phyloP scores from a whole-genome alignment of 306 rosid species.

The Ceratonia siliqua region DNA sequence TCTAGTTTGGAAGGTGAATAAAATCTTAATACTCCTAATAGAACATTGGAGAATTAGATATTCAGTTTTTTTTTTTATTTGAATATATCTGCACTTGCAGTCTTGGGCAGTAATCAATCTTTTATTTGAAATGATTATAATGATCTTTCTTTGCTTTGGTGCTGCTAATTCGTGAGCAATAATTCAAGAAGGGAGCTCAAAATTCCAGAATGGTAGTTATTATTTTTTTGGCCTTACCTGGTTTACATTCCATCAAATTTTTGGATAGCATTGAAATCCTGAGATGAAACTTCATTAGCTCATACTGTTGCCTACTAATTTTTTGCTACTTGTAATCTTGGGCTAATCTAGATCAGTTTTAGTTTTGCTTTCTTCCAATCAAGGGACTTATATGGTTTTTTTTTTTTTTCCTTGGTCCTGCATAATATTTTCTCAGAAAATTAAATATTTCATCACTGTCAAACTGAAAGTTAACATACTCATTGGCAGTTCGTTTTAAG shows the following conservation, averaged over 20 bases:
- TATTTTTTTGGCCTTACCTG: neutral
- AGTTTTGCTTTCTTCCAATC: neutral
- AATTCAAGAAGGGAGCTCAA: neutral
- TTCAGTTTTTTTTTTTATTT: neutral
- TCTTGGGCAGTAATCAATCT: slow-evolving; percentile 15
- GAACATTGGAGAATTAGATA: neutral
- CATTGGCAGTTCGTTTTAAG: neutral
- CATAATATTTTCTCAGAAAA: neutral
- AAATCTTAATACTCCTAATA: neutral
- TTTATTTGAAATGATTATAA: slow-evolving; percentile 3
- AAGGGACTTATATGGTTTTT: neutral
- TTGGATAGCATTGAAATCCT: neutral
- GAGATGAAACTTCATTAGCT: neutral
- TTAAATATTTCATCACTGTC: neutral
- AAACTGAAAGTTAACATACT: neutral
- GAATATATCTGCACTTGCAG: neutral
- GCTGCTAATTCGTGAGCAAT: neutral
- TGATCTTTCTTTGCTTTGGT: slow-evolving; percentile 5
- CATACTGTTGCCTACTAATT: neutral
- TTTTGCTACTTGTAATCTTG: slow-evolving; percentile 16
- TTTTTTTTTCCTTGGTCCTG: too few relatives aligned
- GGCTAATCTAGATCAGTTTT: slow-evolving; percentile 18
- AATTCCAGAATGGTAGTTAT: slow-evolving; percentile 13
- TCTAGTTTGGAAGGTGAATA: slow-evolving; percentile 10
- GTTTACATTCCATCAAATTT: neutral